These are phyloP conservation scores for Amaranthus hypochondriacus DNA, from an alignment of 148 eudicot species.

Conservation along the genomic window DNA sequence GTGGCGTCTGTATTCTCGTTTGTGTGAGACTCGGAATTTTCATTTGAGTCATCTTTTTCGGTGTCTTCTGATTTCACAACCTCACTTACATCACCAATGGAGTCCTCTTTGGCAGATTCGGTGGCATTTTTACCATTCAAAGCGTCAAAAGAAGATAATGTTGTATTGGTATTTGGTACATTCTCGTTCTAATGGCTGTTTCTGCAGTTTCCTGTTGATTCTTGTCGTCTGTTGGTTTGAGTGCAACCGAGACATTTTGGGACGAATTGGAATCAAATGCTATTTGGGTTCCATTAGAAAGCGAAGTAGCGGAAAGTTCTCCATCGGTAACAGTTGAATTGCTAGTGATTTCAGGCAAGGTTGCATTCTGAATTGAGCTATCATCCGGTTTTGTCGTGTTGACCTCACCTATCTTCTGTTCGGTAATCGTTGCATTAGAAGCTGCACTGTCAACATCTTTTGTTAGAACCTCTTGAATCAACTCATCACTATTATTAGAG, in stretches of 20 bases:
- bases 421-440: no score
- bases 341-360: no score
- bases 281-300: constrained; percentile 27
- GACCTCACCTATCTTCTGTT: no score
- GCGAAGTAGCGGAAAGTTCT: constrained; percentile 16
- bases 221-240: constrained; percentile 14
- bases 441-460: no score
- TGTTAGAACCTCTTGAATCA: no score
- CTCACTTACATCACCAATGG: constrained; percentile 8
- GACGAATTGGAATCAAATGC: constrained; percentile 18
- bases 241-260: constrained; percentile 23
- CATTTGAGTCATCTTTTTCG: constrained; percentile 33
- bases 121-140: constrained; percentile 11
- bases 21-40: constrained; percentile 26
- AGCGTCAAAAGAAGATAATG: constrained; percentile 18
- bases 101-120: constrained; percentile 16
- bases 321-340: constrained; percentile 20
- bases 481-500: no score
- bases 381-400: no score
- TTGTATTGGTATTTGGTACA: constrained; percentile 20
- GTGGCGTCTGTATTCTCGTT: constrained; percentile 29
- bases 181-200: constrained; percentile 21
- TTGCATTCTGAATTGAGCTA: no score
- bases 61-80: constrained; percentile 26
- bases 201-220: constrained; percentile 19